Evolutionary conservation across 2,329 filamentous ascomycete genomes (phyloP), one percentile per base, ranked within the genome.

Genomic region (Chaetomium sp.): DNA sequence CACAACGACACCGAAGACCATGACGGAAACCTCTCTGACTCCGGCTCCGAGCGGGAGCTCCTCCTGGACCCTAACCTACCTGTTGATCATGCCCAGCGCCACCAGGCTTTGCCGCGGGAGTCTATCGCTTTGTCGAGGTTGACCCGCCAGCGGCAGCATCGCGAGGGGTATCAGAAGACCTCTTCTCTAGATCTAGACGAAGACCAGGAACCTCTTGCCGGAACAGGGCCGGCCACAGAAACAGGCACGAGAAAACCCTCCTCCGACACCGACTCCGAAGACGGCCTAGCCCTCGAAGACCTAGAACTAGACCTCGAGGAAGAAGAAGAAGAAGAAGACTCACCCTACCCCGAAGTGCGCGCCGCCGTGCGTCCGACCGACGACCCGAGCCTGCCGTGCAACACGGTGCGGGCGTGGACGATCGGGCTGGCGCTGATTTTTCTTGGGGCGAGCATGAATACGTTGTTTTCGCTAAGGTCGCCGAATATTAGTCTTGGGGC

Each of bases 311-410:
- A 65, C 35, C 67, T 69, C n/a, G 48, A 36, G 2, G 48, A 51
- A 3, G 41, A 19, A 5, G 40, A 37, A 8, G 34, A 77, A 6
- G 68, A 72, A 35, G 79, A 83, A 56, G 73, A 84, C 66, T 87
- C 84, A 2, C 84, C 84, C 0, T 87, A 87, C 63, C 79, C 83
- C 34, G 84, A 87, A 68, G 83, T 85, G 49, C 75, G 81, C 47
- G 82, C 84, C 37, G 82, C 84, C 6, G 82, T 86, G 2, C 74
- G 75, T 52, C 86, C 86, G 66, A 81, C 80, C 62, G 84, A 87
- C 66, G 79, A 86, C 62, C 79, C 84, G 47, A 19, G 51, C 5
- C 66, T 86, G 33, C 84, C 84, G 1, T 84, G 81, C 70, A 86
- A 84, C 66, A 87, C 85, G 0, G 71, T 86, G 35, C 76, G 84